phyloP scores from a whole-genome alignment of 805 yeast genomes.

The Metschnikowia gelsemii region DNA sequence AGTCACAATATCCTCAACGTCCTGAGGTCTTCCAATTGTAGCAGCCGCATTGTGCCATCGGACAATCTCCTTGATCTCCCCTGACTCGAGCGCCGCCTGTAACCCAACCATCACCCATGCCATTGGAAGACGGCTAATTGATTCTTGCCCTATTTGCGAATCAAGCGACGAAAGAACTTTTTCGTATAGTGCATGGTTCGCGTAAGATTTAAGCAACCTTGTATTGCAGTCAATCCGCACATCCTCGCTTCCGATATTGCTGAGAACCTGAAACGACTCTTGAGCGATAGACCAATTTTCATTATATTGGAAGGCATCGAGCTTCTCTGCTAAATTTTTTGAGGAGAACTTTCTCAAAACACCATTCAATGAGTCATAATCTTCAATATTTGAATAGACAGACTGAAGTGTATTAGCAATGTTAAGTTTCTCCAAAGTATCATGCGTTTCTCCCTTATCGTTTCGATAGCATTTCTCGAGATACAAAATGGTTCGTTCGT shows the following conservation, averaged over 20 bases:
- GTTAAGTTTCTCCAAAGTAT: conserved; percentile 34
- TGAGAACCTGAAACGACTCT: conserved; percentile 73
- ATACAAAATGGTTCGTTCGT: conserved; percentile 83
- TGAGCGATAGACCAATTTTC: conserved; percentile 87
- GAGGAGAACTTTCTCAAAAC: conserved; percentile 71
- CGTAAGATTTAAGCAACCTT: conserved; percentile 65
- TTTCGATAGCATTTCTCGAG: conserved; percentile 71
- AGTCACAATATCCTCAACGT: conserved; percentile 54
- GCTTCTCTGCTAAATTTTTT: conserved; percentile 68
- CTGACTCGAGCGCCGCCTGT: conserved; percentile 70
- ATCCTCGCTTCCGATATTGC: conserved; percentile 34
- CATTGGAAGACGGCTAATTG: conserved; percentile 34
- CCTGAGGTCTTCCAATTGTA: conserved; percentile 38
- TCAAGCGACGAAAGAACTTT: conserved; percentile 56
- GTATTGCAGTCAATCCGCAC: conserved; percentile 42
- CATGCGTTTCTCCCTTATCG: conserved; percentile 21
- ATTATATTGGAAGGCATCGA: conserved; percentile 77
- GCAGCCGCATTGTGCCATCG: conserved; percentile 63
- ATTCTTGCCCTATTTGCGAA: conserved; percentile 24
- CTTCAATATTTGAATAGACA: conserved; percentile 85
- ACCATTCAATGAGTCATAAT: conserved; percentile 87
- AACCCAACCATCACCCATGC: conserved; percentile 70
- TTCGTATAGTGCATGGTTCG: conserved; percentile 73
- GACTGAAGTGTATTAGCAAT: conserved; percentile 58
- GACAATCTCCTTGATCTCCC: conserved; percentile 48